Evolutionary conservation across 495 filamentous ascomycete species (phyloP).

Genomic region (Thozetella sp.): DNA sequence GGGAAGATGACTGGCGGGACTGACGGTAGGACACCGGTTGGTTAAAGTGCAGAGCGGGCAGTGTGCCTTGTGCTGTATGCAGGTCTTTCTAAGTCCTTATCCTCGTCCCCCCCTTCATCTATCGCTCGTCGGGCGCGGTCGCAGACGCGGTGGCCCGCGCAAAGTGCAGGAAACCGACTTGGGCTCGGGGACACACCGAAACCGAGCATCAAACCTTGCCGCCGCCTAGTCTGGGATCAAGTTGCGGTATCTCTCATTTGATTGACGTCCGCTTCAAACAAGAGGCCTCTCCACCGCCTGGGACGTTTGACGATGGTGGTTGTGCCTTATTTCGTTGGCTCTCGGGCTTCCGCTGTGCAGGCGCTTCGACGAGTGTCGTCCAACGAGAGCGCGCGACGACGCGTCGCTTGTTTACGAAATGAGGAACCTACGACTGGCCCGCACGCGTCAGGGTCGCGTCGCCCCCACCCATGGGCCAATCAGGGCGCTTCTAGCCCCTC

Average conservation of each 20-base stretch:
- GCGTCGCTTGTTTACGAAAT: neutral
- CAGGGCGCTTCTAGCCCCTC: neutral
- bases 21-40: slow-evolving; percentile 14
- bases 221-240: neutral
- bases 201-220: neutral
- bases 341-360: neutral
- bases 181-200: neutral
- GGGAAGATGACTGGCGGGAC: too few species aligned
- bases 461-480: neutral
- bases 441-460: neutral
- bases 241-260: too few species aligned
- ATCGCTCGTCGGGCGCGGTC: neutral
- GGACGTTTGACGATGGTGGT: neutral
- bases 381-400: neutral
- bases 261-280: neutral
- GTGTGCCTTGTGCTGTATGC: neutral
- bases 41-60: slow-evolving; percentile 14
- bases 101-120: neutral
- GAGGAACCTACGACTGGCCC: neutral
- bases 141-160: neutral
- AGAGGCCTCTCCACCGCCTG: neutral
- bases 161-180: neutral
- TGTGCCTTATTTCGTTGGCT: neutral
- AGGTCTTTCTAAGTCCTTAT: slow-evolving; percentile 10
- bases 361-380: slow-evolving; percentile 1